Evolutionary conservation across 352 stramenopile species (phyloP).

Genomic region (Pythium dissotocum): DNA sequence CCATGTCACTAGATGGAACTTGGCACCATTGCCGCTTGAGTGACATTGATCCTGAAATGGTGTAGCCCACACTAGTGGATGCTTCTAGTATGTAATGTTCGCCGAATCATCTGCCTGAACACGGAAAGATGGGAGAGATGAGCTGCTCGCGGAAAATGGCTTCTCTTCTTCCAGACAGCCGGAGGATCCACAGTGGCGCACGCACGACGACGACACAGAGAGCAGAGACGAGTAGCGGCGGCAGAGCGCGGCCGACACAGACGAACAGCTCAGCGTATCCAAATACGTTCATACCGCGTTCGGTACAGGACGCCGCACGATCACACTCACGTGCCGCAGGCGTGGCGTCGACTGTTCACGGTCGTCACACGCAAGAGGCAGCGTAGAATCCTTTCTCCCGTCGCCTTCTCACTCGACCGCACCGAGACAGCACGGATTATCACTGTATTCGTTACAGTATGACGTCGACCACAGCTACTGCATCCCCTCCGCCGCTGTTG

Average conservation of each 20-base stretch:
- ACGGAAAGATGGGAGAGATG: constrained; percentile 12
- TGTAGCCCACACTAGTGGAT: neutral
- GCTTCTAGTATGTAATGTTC: neutral
- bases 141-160: constrained; percentile 5
- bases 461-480: constrained; percentile 13
- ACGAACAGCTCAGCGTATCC: neutral
- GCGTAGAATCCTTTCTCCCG: constrained; percentile 2
- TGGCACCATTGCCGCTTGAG: neutral
- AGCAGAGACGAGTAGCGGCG: constrained; percentile 6
- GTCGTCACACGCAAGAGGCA: neutral
- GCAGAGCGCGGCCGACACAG: constrained; percentile 6
- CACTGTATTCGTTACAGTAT: neutral
- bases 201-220: constrained; percentile 11
- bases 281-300: neutral
- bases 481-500: neutral
- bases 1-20: neutral
- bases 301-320: neutral
- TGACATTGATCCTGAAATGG: neutral
- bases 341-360: too few species aligned
- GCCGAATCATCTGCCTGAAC: neutral
- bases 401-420: neutral
- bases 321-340: too few species aligned
- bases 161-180: constrained; percentile 5
- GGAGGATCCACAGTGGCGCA: constrained; percentile 1
- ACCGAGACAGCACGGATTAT: neutral